Conservation (phyloP, 345 rosid species). For the Hypericum androsaemum region DNA sequence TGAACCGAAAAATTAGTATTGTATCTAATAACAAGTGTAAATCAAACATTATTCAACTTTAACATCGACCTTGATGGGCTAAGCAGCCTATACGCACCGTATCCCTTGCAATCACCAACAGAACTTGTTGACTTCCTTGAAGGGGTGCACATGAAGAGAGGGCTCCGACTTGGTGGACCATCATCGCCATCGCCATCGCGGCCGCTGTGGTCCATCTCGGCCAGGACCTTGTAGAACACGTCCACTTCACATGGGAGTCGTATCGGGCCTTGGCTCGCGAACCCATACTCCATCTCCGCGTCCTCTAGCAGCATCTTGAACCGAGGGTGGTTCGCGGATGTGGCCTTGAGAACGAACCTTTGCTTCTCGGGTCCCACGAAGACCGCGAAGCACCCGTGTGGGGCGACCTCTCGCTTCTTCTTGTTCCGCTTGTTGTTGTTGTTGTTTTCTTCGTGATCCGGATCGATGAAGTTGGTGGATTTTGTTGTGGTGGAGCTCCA, state of each 20-base stretch:
- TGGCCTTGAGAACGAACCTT: slow-evolving; percentile 40
- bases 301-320: slow-evolving; percentile 68
- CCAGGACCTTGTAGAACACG: slow-evolving; percentile 45
- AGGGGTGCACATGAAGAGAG: slow-evolving; percentile 11
- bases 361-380: slow-evolving; percentile 58
- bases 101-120: no score
- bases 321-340: slow-evolving; percentile 54
- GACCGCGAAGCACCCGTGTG: slow-evolving; percentile 58
- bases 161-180: slow-evolving; percentile 10
- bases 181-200: slow-evolving; percentile 4
- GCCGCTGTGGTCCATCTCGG: slow-evolving; percentile 32
- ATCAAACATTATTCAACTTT: no score
- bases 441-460: no score
- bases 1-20: no score
- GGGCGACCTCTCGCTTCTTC: slow-evolving; percentile 22
- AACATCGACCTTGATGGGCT: no score
- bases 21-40: no score
- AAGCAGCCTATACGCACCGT: no score
- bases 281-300: slow-evolving; percentile 62
- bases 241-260: slow-evolving; percentile 68
- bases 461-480: no score
- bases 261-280: slow-evolving; percentile 48
- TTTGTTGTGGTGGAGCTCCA: slow-evolving; percentile 7
- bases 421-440: no score
- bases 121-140: neutral